Evolutionary conservation across 176 grass and related monocot genomes (phyloP).

Genomic region (Oryza rufipogon): DNA sequence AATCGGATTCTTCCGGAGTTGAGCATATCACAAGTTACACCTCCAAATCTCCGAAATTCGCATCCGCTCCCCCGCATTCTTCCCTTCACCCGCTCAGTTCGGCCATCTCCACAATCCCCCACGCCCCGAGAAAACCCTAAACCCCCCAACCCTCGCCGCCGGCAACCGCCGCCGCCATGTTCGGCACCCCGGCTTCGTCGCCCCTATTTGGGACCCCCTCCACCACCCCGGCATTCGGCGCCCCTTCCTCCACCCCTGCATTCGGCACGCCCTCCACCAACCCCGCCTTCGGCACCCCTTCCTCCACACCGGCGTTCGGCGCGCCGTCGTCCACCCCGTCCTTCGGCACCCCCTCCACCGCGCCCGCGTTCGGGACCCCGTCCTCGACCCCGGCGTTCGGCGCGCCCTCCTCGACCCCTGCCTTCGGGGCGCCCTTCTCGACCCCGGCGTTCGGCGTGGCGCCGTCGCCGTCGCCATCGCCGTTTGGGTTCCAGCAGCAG

Average conservation of each 20-base stretch:
- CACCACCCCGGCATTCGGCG: conserved; percentile 32
- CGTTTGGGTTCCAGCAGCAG: conserved; percentile 64
- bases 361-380: conserved; percentile 22
- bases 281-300: conserved; percentile 18
- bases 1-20: no score
- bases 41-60: neutral
- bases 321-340: neutral
- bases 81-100: neutral
- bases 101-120: neutral
- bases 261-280: conserved; percentile 34
- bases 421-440: conserved; percentile 49
- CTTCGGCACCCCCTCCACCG: conserved; percentile 33
- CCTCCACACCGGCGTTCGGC: conserved; percentile 35
- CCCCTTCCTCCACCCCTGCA: conserved; percentile 1
- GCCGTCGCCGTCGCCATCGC: conserved; percentile 27
- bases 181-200: conserved; percentile 8
- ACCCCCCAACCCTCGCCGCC: conserved; percentile 21
- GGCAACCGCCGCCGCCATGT: conserved; percentile 39
- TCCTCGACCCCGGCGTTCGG: conserved; percentile 36
- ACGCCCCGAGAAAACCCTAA: conserved; percentile 32
- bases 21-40: neutral
- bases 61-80: neutral
- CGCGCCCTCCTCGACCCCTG: conserved; percentile 15
- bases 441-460: conserved; percentile 40
- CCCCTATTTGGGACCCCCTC: conserved; percentile 39